phyloP scores from a whole-genome alignment of 352 stramenopile genomes.

The Phytophthora citrophthora region DNA sequence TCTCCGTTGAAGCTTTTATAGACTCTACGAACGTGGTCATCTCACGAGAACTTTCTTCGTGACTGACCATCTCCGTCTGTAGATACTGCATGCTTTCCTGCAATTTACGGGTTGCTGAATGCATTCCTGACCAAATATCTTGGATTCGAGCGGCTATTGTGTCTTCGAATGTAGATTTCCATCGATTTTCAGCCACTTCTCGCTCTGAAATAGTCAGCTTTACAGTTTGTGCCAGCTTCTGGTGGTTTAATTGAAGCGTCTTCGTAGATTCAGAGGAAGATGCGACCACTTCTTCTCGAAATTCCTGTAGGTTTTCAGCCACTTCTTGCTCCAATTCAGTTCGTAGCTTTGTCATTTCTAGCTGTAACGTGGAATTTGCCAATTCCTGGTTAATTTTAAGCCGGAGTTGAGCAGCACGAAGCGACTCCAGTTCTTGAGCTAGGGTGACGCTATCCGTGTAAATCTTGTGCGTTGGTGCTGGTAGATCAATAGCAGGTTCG shows the following conservation, averaged over 20 bases:
- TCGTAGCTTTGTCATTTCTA: constrained; percentile 48
- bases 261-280: constrained; percentile 20
- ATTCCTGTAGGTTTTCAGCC: constrained; percentile 42
- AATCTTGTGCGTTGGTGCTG: constrained; percentile 13
- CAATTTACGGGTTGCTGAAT: constrained; percentile 41
- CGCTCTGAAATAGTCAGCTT: constrained; percentile 42
- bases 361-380: constrained; percentile 40
- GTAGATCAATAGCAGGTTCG: not conserved
- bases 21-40: constrained; percentile 35
- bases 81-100: constrained; percentile 48
- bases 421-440: constrained; percentile 56
- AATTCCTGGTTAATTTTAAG: constrained; percentile 73
- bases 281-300: constrained; percentile 52
- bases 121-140: constrained; percentile 60
- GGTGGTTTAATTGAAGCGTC: constrained; percentile 32
- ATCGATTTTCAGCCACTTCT: constrained; percentile 59
- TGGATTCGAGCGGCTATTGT: constrained; percentile 55
- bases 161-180: constrained; percentile 61
- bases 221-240: constrained; percentile 41
- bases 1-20: constrained; percentile 26
- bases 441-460: constrained; percentile 32
- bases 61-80: constrained; percentile 53
- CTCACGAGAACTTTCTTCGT: constrained; percentile 49
- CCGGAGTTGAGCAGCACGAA: constrained; percentile 58
- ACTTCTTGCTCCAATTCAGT: constrained; percentile 45